Evolutionary conservation across 192 early-diverging fungal genomes (phyloP).

Genomic region (Coemansia sp.): DNA sequence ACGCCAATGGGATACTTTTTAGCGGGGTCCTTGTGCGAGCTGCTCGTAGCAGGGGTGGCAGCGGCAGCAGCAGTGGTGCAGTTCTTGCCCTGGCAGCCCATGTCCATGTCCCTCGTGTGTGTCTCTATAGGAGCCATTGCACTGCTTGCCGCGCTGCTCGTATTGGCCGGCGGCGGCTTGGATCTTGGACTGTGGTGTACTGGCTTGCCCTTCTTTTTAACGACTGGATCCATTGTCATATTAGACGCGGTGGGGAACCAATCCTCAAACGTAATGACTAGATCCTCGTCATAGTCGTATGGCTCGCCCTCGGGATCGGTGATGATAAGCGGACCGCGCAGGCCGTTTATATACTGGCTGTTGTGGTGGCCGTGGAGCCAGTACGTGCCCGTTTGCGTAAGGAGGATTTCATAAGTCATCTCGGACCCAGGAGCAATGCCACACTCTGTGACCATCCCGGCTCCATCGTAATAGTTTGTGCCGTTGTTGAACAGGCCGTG

Average conservation of each 20-base stretch:
- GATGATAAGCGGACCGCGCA: conserved; percentile 68
- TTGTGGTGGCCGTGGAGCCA: conserved; percentile 75
- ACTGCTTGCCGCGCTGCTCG: not conserved
- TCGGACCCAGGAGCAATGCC: conserved; percentile 59
- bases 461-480: conserved; percentile 67
- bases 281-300: conserved; percentile 67
- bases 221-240: conserved; percentile 2
- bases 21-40: conserved; percentile 1
- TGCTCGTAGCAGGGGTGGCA: not conserved
- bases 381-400: conserved; percentile 73
- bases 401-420: conserved; percentile 66
- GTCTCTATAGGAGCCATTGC: too few relatives aligned
- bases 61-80: not conserved
- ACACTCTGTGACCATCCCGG: conserved; percentile 68
- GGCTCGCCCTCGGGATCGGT: conserved; percentile 55
- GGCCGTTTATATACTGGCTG: conserved; percentile 76
- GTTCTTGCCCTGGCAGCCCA: not conserved
- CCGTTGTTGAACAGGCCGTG: conserved; percentile 79
- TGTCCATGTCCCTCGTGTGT: not conserved
- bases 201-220: not conserved
- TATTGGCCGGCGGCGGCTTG: not conserved
- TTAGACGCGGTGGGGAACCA: conserved; percentile 56
- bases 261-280: conserved; percentile 63
- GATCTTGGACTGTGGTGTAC: not conserved
- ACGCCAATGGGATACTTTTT: conserved; percentile 49